Conservation (phyloP, 2,329 filamentous ascomycete genomes). For the Neonectria magnoliae region DNA sequence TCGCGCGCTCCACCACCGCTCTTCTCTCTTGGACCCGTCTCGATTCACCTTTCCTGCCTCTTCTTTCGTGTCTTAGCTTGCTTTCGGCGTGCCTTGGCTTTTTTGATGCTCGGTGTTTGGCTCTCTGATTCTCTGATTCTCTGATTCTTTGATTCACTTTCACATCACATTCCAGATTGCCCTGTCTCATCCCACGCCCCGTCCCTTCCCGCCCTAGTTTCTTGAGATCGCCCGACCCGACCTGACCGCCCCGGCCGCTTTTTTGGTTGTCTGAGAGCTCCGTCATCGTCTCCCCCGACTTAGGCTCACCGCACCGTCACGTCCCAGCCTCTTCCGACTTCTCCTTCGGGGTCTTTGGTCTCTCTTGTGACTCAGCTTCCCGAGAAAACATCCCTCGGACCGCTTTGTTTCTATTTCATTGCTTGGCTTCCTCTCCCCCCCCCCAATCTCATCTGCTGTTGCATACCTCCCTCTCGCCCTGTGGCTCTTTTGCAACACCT, state of each 20-base stretch:
- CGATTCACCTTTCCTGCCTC: slow-evolving; percentile 5
- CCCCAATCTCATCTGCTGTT: not conserved
- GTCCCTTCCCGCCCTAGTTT: not conserved
- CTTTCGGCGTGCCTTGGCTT: slow-evolving; percentile 2
- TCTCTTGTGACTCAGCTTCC: slow-evolving; percentile 10
- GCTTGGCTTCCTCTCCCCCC: not conserved
- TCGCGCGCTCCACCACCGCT: slow-evolving; percentile 21
- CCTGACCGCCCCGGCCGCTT: not conserved
- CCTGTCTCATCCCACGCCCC: slow-evolving; percentile 15
- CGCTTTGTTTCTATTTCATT: not conserved
- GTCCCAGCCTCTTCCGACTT: not conserved
- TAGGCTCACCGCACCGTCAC: slow-evolving; percentile 12
- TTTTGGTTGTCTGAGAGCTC: slow-evolving; percentile 9
- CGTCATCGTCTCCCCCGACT: not conserved
- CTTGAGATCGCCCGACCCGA: not conserved
- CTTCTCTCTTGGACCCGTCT: slow-evolving; percentile 21
- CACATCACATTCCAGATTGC: slow-evolving; percentile 11
- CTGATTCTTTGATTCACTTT: slow-evolving; percentile 5
- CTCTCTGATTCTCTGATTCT: not conserved
- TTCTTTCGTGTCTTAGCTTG: not conserved
- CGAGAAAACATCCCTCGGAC: slow-evolving; percentile 1
- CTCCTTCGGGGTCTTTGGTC: not conserved
- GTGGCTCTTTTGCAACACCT: not conserved
- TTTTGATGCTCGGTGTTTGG: slow-evolving; percentile 6
- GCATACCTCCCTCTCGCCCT: slow-evolving; percentile 5